These are phyloP conservation scores for Ceratobasidium sp. DNA, from an alignment of 1,284 basidiomycete genomes.

Conservation along the genomic window DNA sequence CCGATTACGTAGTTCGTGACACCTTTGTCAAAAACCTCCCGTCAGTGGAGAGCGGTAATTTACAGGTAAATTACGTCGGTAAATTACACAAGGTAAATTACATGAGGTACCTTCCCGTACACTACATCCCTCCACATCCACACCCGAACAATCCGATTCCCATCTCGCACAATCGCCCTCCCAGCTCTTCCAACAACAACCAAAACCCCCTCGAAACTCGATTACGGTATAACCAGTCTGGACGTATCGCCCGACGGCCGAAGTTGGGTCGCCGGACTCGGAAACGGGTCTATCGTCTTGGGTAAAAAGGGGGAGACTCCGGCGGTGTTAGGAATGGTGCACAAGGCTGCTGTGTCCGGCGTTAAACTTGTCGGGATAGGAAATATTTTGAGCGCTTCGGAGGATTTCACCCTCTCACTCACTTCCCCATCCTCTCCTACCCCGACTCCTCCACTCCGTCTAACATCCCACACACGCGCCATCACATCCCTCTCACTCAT, in stretches of 20 bases:
- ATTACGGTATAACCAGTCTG: constrained; percentile 18
- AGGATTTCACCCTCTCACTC: constrained; percentile 23
- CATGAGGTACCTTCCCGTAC: too few species aligned
- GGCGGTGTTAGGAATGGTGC: neutral
- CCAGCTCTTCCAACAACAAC: constrained; percentile 2
- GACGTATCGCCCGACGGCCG: constrained; percentile 23
- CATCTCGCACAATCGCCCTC: neutral
- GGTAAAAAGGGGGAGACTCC: neutral
- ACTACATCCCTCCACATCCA: constrained; percentile 15
- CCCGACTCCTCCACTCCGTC: neutral
- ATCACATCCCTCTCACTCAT: constrained; percentile 1
- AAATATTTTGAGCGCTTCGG: constrained; percentile 14
- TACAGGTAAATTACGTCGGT: too few species aligned
- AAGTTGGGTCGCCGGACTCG: constrained; percentile 23
- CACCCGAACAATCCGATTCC: constrained; percentile 21
- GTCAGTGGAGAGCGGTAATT: too few species aligned
- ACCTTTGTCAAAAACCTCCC: too few species aligned
- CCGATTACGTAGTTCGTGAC: too few species aligned
- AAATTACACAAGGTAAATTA: too few species aligned
- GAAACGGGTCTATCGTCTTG: constrained; percentile 21
- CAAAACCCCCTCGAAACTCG: constrained; percentile 26
- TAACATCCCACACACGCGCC: constrained; percentile 29
- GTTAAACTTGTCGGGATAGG: neutral
- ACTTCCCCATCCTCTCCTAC: neutral
- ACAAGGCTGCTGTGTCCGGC: constrained; percentile 19